A percentile compares a stretch with the other conserved stretches of the same genome.
Conservation (phyloP, 2,329 filamentous ascomycete species). For the Seiridium unicorne region DNA sequence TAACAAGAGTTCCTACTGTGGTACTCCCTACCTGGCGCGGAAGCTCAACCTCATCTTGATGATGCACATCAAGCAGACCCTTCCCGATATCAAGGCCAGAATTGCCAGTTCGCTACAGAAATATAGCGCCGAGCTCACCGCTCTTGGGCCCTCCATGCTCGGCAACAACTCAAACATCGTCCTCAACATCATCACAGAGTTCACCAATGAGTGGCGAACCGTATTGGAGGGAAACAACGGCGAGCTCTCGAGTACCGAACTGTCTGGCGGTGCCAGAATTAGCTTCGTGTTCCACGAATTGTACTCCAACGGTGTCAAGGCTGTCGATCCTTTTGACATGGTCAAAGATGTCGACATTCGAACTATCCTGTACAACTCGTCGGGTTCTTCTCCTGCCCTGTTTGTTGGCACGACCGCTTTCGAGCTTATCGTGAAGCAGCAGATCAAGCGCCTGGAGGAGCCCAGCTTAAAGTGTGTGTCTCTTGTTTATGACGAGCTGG, state of each 20-base stretch:
- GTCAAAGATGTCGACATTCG: conserved; percentile 98
- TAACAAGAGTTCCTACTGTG: conserved; percentile 98
- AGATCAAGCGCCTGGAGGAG: conserved; percentile 95
- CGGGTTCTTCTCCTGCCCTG: conserved; percentile 92
- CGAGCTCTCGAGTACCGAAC: conserved; percentile 88
- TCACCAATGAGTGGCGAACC: conserved; percentile 95
- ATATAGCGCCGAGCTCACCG: conserved; percentile 77
- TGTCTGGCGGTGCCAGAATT: conserved; percentile 96
- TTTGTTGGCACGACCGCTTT: conserved; percentile 99
- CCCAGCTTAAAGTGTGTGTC: conserved; percentile 97
- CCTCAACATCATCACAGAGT: conserved; percentile 98
- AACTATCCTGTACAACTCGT: conserved; percentile 97
- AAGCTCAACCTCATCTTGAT: conserved; percentile 98
- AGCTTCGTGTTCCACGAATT: conserved; percentile 99
- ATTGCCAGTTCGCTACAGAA: conserved; percentile 94
- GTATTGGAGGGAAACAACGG: conserved; percentile 96
- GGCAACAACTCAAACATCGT: conserved; percentile 96
- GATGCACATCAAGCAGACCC: conserved; percentile 99
- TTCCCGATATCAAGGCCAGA: conserved; percentile 96
- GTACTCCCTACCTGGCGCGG: conserved; percentile 91
- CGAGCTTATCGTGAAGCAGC: conserved; percentile 96
- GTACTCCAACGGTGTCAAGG: conserved; percentile 96
- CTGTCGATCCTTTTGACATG: conserved; percentile 93
- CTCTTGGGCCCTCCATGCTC: conserved; percentile 88
- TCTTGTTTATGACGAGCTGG: conserved; percentile 94